Percentiles rank a stretch among this genome's conserved stretches.
Conservation (phyloP, 139 green algal species). For the Volvox reticuliferus region DNA sequence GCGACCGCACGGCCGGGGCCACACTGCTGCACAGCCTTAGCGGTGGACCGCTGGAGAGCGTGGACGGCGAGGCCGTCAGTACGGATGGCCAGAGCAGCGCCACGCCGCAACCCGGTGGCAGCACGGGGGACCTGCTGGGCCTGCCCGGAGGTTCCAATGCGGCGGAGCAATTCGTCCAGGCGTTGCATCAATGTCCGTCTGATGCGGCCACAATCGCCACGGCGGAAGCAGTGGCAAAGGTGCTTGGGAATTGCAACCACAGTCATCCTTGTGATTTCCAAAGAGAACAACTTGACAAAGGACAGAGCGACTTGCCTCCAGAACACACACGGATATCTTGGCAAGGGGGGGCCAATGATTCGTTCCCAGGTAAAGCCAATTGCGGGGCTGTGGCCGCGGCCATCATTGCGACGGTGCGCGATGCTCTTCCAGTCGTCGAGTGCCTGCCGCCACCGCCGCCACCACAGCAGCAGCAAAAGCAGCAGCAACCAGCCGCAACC, state of each 20-base stretch:
- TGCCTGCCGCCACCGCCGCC: not conserved
- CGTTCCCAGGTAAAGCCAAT: too few relatives aligned
- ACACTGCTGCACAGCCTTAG: not conserved
- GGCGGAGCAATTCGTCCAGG: constrained; percentile 14
- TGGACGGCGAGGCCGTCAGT: not conserved
- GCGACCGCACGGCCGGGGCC: not conserved
- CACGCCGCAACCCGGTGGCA: not conserved
- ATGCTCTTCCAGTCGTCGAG: too few relatives aligned
- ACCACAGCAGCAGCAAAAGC: not conserved
- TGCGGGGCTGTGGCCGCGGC: too few relatives aligned
- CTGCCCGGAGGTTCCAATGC: not conserved
- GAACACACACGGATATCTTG: too few relatives aligned
- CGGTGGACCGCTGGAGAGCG: not conserved
- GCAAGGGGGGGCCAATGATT: too few relatives aligned
- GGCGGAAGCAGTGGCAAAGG: not conserved
- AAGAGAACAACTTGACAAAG: too few relatives aligned
- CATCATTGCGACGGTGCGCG: too few relatives aligned
- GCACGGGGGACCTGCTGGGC: not conserved
- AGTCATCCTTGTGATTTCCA: too few relatives aligned
- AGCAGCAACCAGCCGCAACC: not conserved
- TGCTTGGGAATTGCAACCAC: too few relatives aligned
- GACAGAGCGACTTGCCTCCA: too few relatives aligned
- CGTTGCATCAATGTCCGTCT: not conserved
- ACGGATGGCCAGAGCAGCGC: not conserved
- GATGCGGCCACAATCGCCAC: not conserved